These are phyloP conservation scores for Aspergillus terreus DNA, from an alignment of 2,329 filamentous ascomycete species.

Conservation along the genomic window DNA sequence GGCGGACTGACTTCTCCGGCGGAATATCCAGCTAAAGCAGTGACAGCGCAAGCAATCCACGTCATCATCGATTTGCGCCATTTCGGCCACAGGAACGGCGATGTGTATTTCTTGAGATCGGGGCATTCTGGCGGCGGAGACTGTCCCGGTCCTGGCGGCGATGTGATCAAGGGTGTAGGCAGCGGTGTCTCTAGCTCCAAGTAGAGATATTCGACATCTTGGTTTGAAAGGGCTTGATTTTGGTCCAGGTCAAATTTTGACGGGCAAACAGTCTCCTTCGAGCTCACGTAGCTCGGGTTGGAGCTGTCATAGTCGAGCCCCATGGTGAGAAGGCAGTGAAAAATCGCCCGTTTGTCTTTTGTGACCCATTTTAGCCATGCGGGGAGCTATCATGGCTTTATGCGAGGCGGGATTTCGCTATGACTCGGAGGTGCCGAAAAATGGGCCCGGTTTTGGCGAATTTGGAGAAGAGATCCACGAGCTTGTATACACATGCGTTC, in stretches of 20 bases:
- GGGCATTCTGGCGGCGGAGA: constrained; percentile 55
- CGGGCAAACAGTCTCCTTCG: constrained; percentile 1
- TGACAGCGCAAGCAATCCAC: constrained; percentile 70
- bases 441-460: not conserved
- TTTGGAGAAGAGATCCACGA: constrained; percentile 4
- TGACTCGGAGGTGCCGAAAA: not conserved
- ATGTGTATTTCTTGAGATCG: constrained; percentile 62
- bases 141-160: constrained; percentile 26
- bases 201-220: constrained; percentile 54
- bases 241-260: not conserved
- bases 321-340: not conserved
- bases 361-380: not conserved
- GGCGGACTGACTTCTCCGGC: constrained; percentile 77
- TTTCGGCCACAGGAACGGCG: constrained; percentile 70
- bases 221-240: not conserved
- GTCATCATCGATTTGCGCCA: constrained; percentile 68
- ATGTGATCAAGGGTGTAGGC: constrained; percentile 41
- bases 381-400: not conserved
- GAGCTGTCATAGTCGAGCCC: not conserved
- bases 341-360: not conserved
- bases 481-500: not conserved
- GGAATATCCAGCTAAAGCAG: constrained; percentile 72
- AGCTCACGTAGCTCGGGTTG: constrained; percentile 2
- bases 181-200: constrained; percentile 60
- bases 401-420: not conserved